Evolutionary conservation across 345 rosid genomes (phyloP).

Genomic region (Syzygium jambos): DNA sequence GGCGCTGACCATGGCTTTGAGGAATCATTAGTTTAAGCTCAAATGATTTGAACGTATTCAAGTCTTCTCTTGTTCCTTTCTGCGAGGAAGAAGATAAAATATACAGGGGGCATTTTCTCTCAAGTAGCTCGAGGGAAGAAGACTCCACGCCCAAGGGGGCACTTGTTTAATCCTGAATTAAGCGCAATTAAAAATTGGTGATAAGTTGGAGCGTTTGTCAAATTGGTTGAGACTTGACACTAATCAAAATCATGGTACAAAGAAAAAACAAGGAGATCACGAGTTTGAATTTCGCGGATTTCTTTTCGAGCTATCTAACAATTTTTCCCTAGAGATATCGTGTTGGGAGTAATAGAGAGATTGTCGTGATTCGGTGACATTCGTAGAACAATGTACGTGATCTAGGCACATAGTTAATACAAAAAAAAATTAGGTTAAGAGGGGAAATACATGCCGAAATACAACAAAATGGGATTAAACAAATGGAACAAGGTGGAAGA

Average conservation of each 20-base stretch:
- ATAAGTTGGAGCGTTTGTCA: not conserved
- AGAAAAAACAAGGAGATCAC: not conserved
- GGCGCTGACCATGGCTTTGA: constrained; percentile 79
- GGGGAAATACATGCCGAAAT: not conserved
- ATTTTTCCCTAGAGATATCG: not conserved
- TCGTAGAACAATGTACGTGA: not conserved
- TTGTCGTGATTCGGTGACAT: not conserved
- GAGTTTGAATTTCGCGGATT: not conserved
- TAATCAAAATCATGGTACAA: not conserved
- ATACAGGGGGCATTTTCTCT: not conserved
- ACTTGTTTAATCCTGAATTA: not conserved
- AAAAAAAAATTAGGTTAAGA: not conserved
- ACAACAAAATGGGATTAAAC: not conserved
- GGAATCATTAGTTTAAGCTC: constrained; percentile 26
- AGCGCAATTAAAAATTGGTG: not conserved
- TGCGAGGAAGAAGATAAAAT: not conserved
- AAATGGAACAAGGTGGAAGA: not conserved
- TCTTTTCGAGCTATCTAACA: not conserved
- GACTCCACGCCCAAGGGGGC: constrained; percentile 1
- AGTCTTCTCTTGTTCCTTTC: constrained; percentile 2
- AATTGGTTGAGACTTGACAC: constrained; percentile 11
- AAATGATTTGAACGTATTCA: not conserved
- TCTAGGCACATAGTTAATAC: not conserved
- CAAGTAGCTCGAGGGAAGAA: not conserved
- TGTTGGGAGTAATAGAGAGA: not conserved